Percentiles rank a stretch among this genome's conserved stretches.
phyloP scores from a whole-genome alignment of 2,329 filamentous ascomycete genomes.

The Stemphylium lycopersici region DNA sequence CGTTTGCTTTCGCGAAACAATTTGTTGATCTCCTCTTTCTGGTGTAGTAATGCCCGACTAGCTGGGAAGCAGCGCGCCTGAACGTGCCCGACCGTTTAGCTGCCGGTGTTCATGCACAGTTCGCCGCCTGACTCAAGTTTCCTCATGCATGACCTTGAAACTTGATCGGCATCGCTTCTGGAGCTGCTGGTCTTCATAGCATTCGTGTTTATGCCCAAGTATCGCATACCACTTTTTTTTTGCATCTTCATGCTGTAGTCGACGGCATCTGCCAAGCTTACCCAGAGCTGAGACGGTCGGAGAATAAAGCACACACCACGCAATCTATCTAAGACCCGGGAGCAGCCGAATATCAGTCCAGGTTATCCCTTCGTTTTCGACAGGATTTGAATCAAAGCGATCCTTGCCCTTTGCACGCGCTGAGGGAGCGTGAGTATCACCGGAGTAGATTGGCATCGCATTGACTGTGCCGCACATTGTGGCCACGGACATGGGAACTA shows the following conservation, averaged over 20 bases:
- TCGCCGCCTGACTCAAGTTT: background rate
- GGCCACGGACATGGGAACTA: background rate
- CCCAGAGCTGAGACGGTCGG: conserved; percentile 2
- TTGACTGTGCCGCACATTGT: background rate
- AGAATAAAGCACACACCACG: conserved; percentile 11
- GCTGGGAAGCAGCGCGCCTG: background rate
- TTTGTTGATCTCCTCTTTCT: background rate
- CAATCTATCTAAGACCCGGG: conserved; percentile 10
- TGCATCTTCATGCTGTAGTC: background rate
- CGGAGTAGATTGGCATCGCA: background rate
- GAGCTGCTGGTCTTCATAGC: background rate
- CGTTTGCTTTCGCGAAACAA: background rate
- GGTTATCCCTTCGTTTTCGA: conserved; percentile 5
- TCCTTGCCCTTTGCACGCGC: conserved; percentile 4
- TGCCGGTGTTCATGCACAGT: conserved; percentile 7
- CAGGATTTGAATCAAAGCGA: background rate
- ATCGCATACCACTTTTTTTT: background rate
- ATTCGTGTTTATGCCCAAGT: background rate
- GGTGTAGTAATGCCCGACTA: background rate
- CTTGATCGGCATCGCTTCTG: background rate
- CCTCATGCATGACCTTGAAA: background rate
- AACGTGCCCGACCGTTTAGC: background rate
- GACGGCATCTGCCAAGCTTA: background rate
- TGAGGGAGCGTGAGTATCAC: background rate
- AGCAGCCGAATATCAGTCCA: conserved; percentile 11